Evolutionary conservation across 306 rosid species (phyloP).

Genomic region (Malus asiatica): DNA sequence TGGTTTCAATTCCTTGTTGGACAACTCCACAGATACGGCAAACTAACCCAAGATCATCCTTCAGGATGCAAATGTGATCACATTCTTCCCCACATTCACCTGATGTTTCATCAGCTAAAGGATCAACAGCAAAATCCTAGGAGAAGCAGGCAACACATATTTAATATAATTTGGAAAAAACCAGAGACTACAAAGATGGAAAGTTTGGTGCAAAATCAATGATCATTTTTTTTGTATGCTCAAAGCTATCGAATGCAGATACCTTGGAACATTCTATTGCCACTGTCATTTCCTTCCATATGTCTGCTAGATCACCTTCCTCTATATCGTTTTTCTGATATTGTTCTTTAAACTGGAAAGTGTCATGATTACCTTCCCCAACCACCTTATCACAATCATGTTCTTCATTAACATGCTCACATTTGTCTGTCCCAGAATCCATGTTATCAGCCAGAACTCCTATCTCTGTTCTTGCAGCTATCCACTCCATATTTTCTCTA

Average conservation of each 20-base stretch:
- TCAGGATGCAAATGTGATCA: conserved; percentile 71
- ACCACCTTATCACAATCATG: neutral
- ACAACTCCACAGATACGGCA: conserved; percentile 82
- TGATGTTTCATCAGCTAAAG: conserved; percentile 29
- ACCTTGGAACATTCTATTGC: conserved; percentile 69
- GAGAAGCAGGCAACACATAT: neutral
- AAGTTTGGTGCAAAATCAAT: neutral
- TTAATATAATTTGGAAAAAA: neutral
- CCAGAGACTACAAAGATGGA: neutral
- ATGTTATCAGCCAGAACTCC: conserved; percentile 13
- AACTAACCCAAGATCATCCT: conserved; percentile 81
- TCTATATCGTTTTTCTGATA: neutral
- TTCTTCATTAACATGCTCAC: conserved; percentile 46
- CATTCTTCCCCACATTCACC: conserved; percentile 40
- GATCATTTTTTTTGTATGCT: neutral
- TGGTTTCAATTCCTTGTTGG: conserved; percentile 57
- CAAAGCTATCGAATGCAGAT: neutral
- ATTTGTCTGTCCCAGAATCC: conserved; percentile 26
- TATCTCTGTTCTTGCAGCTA: neutral
- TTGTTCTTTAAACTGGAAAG: neutral
- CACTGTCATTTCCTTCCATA: conserved; percentile 82
- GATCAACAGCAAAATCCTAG: conserved; percentile 47
- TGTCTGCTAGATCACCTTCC: conserved; percentile 59
- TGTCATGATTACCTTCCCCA: neutral
- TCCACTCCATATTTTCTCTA: neutral